Evolutionary conservation across 2,329 filamentous ascomycete genomes (phyloP).

Genomic region (Fusarium bactridioides): DNA sequence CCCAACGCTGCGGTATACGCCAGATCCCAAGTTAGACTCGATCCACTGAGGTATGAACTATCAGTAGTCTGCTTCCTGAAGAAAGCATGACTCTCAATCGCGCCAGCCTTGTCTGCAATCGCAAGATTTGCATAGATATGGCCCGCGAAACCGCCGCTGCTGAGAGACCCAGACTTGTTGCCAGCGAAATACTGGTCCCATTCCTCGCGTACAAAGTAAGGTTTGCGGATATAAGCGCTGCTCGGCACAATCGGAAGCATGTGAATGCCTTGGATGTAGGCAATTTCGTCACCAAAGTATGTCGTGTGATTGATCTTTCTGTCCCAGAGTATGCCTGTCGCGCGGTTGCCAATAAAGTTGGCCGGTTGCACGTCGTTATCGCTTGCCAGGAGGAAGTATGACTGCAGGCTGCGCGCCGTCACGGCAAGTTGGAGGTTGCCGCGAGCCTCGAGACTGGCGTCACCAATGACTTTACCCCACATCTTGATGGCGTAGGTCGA

Average conservation of each 20-base stretch:
- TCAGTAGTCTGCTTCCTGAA: not conserved
- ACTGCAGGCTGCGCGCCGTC: not conserved
- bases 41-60: not conserved
- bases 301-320: not conserved
- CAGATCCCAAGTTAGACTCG: not conserved
- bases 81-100: not conserved
- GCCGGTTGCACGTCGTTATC: not conserved
- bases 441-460: not conserved
- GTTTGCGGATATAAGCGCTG: not conserved
- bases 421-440: not conserved
- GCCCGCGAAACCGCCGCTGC: not conserved
- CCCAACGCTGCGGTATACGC: not conserved
- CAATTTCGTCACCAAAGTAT: not conserved
- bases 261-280: not conserved
- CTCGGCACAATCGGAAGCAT: not conserved
- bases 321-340: not conserved
- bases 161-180: not conserved
- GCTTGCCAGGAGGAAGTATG: not conserved
- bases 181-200: not conserved
- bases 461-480: not conserved
- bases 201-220: not conserved
- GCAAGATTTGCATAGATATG: not conserved
- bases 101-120: not conserved
- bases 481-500: not conserved
- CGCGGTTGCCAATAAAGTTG: not conserved